Percentiles rank a stretch among this genome's conserved stretches.
Evolutionary conservation across 139 green algal species (phyloP).

Genomic region (Chlamydomonas urium): DNA sequence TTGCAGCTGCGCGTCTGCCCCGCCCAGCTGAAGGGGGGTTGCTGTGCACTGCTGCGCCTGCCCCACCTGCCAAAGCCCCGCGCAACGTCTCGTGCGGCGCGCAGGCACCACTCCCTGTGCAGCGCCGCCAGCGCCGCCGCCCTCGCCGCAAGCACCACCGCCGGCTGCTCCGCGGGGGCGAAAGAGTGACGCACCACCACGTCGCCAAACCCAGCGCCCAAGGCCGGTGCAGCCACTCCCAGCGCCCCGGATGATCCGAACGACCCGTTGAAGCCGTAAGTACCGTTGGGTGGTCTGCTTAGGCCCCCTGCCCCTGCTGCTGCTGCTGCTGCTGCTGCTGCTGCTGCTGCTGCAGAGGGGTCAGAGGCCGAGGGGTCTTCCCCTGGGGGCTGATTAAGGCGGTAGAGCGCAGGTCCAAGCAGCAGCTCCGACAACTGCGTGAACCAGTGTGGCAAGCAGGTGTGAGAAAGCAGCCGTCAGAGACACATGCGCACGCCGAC

Average conservation of each 20-base stretch:
- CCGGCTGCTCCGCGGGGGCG: background rate
- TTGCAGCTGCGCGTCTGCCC: too few species aligned
- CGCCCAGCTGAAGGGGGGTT: background rate
- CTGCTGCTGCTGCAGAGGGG: background rate
- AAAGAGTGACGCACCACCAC: conserved; percentile 24
- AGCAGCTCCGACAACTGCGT: conserved; percentile 8
- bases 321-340: background rate
- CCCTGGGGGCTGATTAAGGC: conserved; percentile 12
- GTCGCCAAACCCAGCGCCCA: conserved; percentile 9
- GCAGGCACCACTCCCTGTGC: conserved; percentile 36
- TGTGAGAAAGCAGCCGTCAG: background rate
- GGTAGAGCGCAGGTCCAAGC: conserved; percentile 12
- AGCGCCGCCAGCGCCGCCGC: conserved; percentile 9
- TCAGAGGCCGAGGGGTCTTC: too few species aligned
- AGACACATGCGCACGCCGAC: background rate
- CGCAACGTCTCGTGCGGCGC: conserved; percentile 27
- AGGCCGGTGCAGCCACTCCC: too few species aligned
- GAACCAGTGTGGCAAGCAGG: background rate
- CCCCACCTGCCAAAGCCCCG: conserved; percentile 24
- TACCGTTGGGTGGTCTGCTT: too few species aligned
- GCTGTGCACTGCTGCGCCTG: background rate
- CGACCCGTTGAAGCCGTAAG: too few species aligned
- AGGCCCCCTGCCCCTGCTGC: background rate
- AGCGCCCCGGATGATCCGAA: too few species aligned
- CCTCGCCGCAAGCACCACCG: conserved; percentile 11